Percentiles rank a stretch among this genome's conserved stretches.
phyloP scores from a whole-genome alignment of 169 alveolate species.

The Eimeria praecox region DNA sequence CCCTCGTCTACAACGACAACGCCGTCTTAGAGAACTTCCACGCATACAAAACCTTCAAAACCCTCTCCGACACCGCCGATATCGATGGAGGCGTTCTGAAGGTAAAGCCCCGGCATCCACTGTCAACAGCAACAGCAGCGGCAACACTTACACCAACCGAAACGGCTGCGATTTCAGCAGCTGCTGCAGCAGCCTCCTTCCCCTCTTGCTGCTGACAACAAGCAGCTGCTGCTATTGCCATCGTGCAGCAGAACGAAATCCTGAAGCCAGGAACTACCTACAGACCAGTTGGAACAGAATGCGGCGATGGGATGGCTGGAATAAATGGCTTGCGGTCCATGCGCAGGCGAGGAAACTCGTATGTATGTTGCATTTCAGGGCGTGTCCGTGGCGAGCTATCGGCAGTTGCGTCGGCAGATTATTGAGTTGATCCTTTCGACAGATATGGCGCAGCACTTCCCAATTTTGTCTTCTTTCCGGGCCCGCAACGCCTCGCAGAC shows the following conservation, averaged over 20 bases:
- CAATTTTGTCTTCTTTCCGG: slow-evolving; percentile 91
- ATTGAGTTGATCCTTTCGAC: slow-evolving; percentile 95
- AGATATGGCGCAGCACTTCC: slow-evolving; percentile 96
- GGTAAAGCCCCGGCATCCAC: not conserved
- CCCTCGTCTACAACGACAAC: slow-evolving; percentile 95
- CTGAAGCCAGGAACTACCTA: not conserved
- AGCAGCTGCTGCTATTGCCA: not conserved
- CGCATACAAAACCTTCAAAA: slow-evolving; percentile 92
- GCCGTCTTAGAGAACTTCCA: slow-evolving; percentile 96
- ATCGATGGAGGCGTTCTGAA: slow-evolving; percentile 53
- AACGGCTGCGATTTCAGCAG: not conserved
- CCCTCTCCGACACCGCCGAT: slow-evolving; percentile 73
- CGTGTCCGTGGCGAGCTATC: slow-evolving; percentile 85
- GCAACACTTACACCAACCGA: not conserved
- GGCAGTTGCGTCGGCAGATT: slow-evolving; percentile 90
- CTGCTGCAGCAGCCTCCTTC: not conserved
- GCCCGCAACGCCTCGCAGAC: slow-evolving; percentile 79
- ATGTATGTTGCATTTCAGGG: slow-evolving; percentile 7
- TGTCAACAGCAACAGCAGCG: not conserved
- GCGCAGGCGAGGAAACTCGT: not conserved
- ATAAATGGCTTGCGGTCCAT: not conserved
- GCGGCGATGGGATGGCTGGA: not conserved
- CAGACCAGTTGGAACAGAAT: not conserved
- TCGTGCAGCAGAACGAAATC: not conserved
- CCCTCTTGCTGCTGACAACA: not conserved